These are phyloP conservation scores for Helianthus annuus DNA, from an alignment of 129 eudicot genomes.

Conservation along the genomic window DNA sequence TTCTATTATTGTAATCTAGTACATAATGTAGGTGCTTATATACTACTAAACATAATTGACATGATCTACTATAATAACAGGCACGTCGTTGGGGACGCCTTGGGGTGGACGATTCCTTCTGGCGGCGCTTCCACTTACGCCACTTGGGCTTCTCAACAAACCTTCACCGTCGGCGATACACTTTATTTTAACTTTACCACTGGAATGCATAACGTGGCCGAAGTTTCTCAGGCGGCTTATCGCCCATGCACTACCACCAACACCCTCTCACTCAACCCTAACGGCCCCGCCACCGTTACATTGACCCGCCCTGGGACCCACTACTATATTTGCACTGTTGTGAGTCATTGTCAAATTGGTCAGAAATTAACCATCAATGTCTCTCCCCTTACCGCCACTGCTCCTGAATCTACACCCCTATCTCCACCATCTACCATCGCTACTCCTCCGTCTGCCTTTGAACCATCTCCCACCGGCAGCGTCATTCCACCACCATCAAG, in stretches of 20 bases:
- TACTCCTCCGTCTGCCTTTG: constrained; percentile 14
- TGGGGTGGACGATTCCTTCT: constrained; percentile 39
- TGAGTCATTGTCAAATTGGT: constrained; percentile 53
- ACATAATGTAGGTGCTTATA: too few species aligned
- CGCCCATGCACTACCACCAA: constrained; percentile 50
- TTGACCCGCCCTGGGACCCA: constrained; percentile 44
- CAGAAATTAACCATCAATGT: constrained; percentile 62
- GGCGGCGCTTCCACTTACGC: constrained; percentile 27
- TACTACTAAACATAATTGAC: too few species aligned
- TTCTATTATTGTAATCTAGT: too few species aligned
- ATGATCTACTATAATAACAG: background rate
- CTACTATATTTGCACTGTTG: constrained; percentile 52
- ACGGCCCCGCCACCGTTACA: constrained; percentile 47
- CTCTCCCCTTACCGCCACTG: constrained; percentile 25
- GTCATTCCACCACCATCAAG: constrained; percentile 20
- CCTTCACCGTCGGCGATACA: constrained; percentile 35
- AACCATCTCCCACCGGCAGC: constrained; percentile 26
- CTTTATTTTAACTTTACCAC: constrained; percentile 54
- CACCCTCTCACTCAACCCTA: constrained; percentile 43
- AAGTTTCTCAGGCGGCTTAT: constrained; percentile 45
- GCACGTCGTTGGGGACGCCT: constrained; percentile 36
- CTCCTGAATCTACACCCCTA: constrained; percentile 23
- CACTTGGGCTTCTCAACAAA: constrained; percentile 43
- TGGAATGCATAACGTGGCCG: constrained; percentile 51
- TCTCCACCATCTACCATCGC: constrained; percentile 28